phyloP scores from a whole-genome alignment of 2,329 filamentous ascomycete genomes.

The Clathrospora elynae region DNA sequence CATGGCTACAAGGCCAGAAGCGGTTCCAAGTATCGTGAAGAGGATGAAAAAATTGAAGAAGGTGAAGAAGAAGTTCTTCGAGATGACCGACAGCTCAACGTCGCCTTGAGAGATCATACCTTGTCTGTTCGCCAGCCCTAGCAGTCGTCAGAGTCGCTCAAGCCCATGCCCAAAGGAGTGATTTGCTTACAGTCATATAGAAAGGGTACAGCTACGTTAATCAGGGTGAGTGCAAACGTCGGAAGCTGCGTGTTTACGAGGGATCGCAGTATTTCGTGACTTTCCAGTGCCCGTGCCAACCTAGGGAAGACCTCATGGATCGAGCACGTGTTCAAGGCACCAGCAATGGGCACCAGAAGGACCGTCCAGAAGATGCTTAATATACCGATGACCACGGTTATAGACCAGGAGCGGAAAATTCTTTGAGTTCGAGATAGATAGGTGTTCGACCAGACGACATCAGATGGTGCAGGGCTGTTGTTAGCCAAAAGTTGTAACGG shows the following conservation, averaged over 20 bases:
- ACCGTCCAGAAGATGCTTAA: conserved; percentile 88
- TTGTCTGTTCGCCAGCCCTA: conserved; percentile 80
- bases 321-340: conserved; percentile 78
- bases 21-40: conserved; percentile 86
- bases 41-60: conserved; percentile 99
- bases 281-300: conserved; percentile 69
- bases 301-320: conserved; percentile 74
- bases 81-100: conserved; percentile 90
- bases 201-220: conserved; percentile 90
- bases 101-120: conserved; percentile 96
- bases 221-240: conserved; percentile 80
- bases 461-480: conserved; percentile 82
- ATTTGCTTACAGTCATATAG: conserved; percentile 77
- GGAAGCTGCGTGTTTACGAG: conserved; percentile 87
- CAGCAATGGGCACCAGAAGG: conserved; percentile 78
- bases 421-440: conserved; percentile 77
- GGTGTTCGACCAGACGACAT: conserved; percentile 95
- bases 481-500: conserved; percentile 86
- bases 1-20: conserved; percentile 72
- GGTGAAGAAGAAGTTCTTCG: conserved; percentile 98
- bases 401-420: conserved; percentile 77
- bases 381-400: conserved; percentile 81
- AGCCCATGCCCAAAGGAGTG: not conserved
- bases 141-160: conserved; percentile 7
- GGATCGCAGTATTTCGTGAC: conserved; percentile 72